Percentiles rank a stretch among this genome's conserved stretches.
Conservation (phyloP, 768 basidiomycete genomes). For the Termitomyces sp. region DNA sequence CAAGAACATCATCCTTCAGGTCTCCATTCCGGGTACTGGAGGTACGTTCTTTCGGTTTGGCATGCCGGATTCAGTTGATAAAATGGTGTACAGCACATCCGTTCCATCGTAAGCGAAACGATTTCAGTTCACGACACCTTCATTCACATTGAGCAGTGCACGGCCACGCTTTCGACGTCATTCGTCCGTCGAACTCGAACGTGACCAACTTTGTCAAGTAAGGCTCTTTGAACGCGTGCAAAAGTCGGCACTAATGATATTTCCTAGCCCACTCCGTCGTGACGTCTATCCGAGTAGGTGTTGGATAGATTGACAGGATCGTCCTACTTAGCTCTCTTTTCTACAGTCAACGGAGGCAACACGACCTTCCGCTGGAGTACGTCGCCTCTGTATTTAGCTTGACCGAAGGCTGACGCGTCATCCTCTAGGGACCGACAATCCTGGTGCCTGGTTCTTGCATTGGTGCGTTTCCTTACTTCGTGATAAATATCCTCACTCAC, state of each 20-base stretch:
- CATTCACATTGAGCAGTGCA: slow-evolving; percentile 21
- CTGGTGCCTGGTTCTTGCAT: slow-evolving; percentile 59
- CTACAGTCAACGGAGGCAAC: slow-evolving; percentile 32
- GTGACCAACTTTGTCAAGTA: slow-evolving; percentile 29
- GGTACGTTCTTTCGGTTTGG: slow-evolving; percentile 12
- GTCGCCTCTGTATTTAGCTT: slow-evolving; percentile 1
- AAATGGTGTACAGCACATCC: slow-evolving; percentile 22
- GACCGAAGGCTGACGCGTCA: neutral
- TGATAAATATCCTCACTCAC: neutral
- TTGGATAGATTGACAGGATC: neutral
- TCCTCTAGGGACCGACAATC: slow-evolving; percentile 43
- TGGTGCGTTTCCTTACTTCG: slow-evolving; percentile 23
- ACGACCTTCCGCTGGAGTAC: slow-evolving; percentile 36
- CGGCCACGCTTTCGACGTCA: slow-evolving; percentile 30
- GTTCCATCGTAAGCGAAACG: slow-evolving; percentile 27
- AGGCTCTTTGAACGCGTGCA: neutral
- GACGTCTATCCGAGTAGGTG: slow-evolving; percentile 25
- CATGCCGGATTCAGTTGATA: neutral
- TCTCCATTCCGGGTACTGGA: slow-evolving; percentile 33
- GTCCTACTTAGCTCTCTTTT: neutral
- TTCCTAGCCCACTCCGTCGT: slow-evolving; percentile 23
- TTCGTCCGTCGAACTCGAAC: slow-evolving; percentile 23
- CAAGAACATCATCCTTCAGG: slow-evolving; percentile 21
- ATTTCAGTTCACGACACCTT: no score
- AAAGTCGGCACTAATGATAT: neutral